These are phyloP conservation scores for Neltuma alba DNA, from an alignment of 306 rosid genomes.

Conservation along the genomic window DNA sequence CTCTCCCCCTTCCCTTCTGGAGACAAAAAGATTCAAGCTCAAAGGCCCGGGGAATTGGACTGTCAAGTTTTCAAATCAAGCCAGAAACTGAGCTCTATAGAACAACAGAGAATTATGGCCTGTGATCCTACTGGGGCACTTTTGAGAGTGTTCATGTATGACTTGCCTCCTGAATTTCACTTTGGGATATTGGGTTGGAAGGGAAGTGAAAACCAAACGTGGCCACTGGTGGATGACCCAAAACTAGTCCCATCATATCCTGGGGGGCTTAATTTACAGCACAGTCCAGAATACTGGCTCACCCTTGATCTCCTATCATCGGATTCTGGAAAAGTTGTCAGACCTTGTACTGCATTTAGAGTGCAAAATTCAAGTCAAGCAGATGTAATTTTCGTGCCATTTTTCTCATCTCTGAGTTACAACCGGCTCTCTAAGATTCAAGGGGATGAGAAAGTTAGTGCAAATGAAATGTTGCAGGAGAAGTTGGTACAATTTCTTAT, in stretches of 20 bases:
- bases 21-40: conserved; percentile 30
- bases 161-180: conserved; percentile 89
- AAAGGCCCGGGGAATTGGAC: conserved; percentile 39
- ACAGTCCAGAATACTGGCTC: conserved; percentile 91
- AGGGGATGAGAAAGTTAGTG: conserved; percentile 63
- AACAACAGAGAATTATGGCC: conserved; percentile 33
- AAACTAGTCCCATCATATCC: conserved; percentile 68
- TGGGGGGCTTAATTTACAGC: conserved; percentile 93
- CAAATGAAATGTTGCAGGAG: conserved; percentile 70
- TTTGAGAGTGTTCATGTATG: conserved; percentile 89
- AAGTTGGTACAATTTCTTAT: conserved; percentile 66
- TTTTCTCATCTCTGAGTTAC: conserved; percentile 90
- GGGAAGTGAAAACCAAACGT: conserved; percentile 68
- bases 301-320: conserved; percentile 90
- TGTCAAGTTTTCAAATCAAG: conserved; percentile 44
- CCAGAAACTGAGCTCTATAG: conserved; percentile 35
- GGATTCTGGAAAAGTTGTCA: conserved; percentile 32
- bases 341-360: conserved; percentile 68
- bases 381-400: conserved; percentile 86
- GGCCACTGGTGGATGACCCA: conserved; percentile 68
- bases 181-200: conserved; percentile 91
- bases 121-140: conserved; percentile 50
- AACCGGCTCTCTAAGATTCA: conserved; percentile 76
- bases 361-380: conserved; percentile 84
- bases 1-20: conserved; percentile 38